Evolutionary conservation across 208 protist genomes (phyloP), one percentile per base, ranked within the genome.

Genomic region (Crithidia fasciculata): DNA sequence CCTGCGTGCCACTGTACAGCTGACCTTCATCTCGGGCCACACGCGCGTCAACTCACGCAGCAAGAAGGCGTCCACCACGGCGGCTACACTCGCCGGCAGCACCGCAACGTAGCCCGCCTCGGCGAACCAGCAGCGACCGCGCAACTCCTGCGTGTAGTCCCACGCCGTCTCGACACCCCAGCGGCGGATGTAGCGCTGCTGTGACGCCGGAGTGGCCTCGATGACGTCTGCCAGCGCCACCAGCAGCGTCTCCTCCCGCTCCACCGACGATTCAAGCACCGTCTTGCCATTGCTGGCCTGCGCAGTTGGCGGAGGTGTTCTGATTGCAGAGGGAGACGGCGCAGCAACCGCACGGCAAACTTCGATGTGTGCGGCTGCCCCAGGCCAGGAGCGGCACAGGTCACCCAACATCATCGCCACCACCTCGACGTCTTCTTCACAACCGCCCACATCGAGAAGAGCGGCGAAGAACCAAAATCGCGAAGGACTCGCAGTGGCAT

Each of bases 21-120:
- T 56, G 28, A 2, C 40, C 12, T 36, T 12, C 18, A 49, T 49
- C 16, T 28, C 0, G 44, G 36, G 3, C 44, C 52, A 57, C 47
- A 67, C 58, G 50, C 55, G 45, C 4, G 78, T 56, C 10, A 90
- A 55, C 70, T 86, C 83, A n/a, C 81, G 47, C 10, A 75, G 63
- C 1, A 91, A 44, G 37, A 83, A 61, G 56, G 76, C 45, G 18
- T 75, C 64, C n/a, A 80, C 79, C 2, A 74, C 36, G 16, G 39
- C 37, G 3, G 43, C 7, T 8, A 53, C 43, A 8, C 49, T 18
- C 1, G 52, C 28, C 2, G 75, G 68, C 39, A 74, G 45, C 0
- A 74, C 13, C 1, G 79, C 65, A 8, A 83, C 63, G 19, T 57
- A 52, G 0, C 74, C 74, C 1, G 67, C 19, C 15, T 59, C 71